phyloP scores from a whole-genome alignment of 306 rosid species.

The Parietaria judaica region DNA sequence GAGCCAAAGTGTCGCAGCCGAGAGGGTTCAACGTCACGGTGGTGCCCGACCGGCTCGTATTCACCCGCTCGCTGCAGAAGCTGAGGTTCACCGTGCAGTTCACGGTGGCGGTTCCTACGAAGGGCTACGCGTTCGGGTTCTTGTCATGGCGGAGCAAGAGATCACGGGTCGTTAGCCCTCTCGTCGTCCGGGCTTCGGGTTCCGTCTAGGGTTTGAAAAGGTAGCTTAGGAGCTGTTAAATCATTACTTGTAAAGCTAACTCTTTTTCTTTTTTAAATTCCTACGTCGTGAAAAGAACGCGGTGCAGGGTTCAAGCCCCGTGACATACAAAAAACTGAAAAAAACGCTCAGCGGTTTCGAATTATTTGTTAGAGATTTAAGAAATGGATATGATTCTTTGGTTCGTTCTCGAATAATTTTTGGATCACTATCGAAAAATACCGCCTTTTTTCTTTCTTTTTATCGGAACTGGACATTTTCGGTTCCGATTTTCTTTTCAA shows the following conservation, averaged over 20 bases:
- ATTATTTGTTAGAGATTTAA: no score
- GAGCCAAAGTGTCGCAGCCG: slow-evolving; percentile 43
- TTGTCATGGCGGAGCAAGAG: slow-evolving; percentile 47
- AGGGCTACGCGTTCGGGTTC: slow-evolving; percentile 62
- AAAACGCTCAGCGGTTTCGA: no score
- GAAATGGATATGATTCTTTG: no score
- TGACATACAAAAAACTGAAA: no score
- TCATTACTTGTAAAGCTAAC: neutral
- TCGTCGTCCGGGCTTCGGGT: slow-evolving; percentile 45
- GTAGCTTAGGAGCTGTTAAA: slow-evolving; percentile 15
- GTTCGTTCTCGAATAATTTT: no score
- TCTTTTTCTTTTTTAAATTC: neutral
- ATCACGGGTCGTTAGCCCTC: slow-evolving; percentile 49
- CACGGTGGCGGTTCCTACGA: slow-evolving; percentile 44
- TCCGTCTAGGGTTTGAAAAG: slow-evolving; percentile 37
- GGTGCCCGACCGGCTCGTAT: slow-evolving; percentile 43
- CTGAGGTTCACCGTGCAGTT: slow-evolving; percentile 48
- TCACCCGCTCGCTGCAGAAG: slow-evolving; percentile 47
- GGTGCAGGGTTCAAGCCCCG: neutral
- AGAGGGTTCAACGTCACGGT: slow-evolving; percentile 59
- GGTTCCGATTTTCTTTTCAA: no score
- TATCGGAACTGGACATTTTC: no score
- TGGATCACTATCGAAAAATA: no score
- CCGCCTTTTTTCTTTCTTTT: no score
- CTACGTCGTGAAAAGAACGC: neutral